A percentile compares a stretch with the other conserved stretches of the same genome.
Evolutionary conservation across 192 early-diverging fungal genomes (phyloP).

Genomic region (Podila horticola): DNA sequence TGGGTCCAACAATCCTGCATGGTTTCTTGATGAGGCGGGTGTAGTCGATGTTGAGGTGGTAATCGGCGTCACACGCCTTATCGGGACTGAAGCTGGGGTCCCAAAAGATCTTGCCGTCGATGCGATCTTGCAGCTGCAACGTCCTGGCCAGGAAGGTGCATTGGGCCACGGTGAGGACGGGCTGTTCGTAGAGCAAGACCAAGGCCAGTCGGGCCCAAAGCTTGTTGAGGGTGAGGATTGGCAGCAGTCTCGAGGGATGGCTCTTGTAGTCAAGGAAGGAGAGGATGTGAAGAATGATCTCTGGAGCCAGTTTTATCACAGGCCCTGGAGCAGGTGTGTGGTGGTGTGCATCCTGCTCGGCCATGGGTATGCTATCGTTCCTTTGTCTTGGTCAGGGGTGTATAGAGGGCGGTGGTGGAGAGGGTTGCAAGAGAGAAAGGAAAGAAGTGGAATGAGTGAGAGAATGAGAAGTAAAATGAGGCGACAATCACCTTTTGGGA

Average conservation of each 20-base stretch:
- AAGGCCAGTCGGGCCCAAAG: constrained; percentile 36
- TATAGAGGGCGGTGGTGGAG: neutral
- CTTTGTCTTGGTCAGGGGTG: neutral
- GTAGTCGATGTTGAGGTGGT: constrained; percentile 28
- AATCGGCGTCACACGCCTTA: neutral
- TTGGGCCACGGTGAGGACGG: constrained; percentile 9
- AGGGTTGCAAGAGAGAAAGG: neutral
- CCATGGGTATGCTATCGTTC: neutral
- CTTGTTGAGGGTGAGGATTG: constrained; percentile 45
- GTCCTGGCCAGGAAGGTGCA: constrained; percentile 12
- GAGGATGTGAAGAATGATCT: constrained; percentile 41
- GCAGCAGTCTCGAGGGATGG: constrained; percentile 9
- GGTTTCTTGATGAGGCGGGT: constrained; percentile 37
- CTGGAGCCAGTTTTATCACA: constrained; percentile 19
- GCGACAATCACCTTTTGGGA: neutral
- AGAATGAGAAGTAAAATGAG: neutral
- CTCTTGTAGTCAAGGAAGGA: constrained; percentile 15
- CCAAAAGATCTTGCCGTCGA: constrained; percentile 29
- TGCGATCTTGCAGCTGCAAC: constrained; percentile 24
- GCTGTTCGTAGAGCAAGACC: constrained; percentile 29
- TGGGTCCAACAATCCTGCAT: constrained; percentile 21
- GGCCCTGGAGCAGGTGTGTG: neutral
- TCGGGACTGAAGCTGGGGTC: neutral
- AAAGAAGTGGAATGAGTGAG: neutral
- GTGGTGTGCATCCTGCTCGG: neutral